Conservation (phyloP, 2,329 filamentous ascomycete genomes). For the Thielaviopsis punctulata region DNA sequence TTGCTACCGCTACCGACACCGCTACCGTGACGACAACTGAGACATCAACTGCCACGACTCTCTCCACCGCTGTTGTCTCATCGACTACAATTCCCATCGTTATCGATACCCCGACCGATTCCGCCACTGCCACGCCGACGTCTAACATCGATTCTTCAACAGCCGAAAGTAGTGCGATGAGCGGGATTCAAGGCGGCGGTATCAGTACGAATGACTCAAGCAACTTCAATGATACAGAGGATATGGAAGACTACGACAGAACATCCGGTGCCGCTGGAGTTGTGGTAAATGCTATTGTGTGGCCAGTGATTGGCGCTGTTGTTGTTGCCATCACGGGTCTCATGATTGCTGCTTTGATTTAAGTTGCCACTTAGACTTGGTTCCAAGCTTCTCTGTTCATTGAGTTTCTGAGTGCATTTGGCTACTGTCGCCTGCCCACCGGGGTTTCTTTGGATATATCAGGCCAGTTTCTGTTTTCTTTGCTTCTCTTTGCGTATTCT, state of each 20-base stretch:
- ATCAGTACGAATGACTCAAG: not conserved
- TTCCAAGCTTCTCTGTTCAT: not conserved
- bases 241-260: not conserved
- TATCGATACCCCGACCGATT: not conserved
- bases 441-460: not conserved
- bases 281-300: slow-evolving; percentile 9
- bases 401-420: not conserved
- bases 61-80: not conserved
- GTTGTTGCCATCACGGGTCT: slow-evolving; percentile 1
- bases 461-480: not conserved
- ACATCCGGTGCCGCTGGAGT: not conserved
- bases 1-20: not conserved
- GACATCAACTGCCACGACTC: not conserved
- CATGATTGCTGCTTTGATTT: not conserved
- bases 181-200: not conserved
- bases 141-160: not conserved
- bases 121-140: not conserved
- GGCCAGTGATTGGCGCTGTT: slow-evolving; percentile 6
- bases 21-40: not conserved
- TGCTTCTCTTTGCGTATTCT: not conserved
- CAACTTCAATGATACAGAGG: not conserved
- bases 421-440: not conserved
- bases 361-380: not conserved
- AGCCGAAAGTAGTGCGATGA: not conserved
- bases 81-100: not conserved